Percentiles rank a stretch among this genome's conserved stretches.
These are phyloP conservation scores for Sphagnum magellanicum DNA, from an alignment of 228 moss, liverwort and hornwort genomes.

Conservation along the genomic window DNA sequence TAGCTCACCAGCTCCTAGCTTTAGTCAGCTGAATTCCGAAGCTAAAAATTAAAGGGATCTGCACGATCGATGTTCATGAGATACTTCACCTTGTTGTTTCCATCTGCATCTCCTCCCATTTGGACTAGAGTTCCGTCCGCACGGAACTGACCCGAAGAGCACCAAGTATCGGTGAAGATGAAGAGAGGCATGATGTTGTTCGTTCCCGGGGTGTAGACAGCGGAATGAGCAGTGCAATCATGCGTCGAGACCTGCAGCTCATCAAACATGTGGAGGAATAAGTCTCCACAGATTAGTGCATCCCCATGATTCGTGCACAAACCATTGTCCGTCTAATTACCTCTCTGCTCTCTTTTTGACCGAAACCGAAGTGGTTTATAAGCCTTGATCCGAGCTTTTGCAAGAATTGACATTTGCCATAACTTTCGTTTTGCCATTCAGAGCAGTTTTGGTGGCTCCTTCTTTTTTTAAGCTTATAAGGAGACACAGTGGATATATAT, in stretches of 20 bases:
- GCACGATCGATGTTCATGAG: too few species aligned
- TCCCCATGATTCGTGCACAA: too few species aligned
- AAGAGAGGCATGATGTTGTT: constrained; percentile 61
- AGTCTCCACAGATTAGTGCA: too few species aligned
- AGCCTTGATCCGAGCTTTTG: not conserved
- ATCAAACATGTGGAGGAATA: too few species aligned
- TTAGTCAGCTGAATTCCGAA: too few species aligned
- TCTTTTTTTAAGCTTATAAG: too few species aligned
- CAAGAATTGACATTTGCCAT: not conserved
- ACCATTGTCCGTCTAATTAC: too few species aligned
- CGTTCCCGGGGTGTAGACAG: constrained; percentile 45
- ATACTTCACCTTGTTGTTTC: constrained; percentile 27
- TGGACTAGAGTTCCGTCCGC: constrained; percentile 54
- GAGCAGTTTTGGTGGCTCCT: too few species aligned
- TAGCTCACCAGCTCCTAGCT: too few species aligned
- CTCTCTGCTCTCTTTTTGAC: too few species aligned
- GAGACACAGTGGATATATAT: not conserved
- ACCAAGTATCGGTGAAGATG: constrained; percentile 66
- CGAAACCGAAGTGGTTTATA: not conserved
- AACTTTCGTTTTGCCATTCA: not conserved
- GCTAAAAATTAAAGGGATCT: too few species aligned
- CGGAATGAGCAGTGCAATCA: constrained; percentile 79
- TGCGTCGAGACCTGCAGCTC: constrained; percentile 8
- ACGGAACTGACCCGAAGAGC: constrained; percentile 59
- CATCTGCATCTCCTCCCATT: constrained; percentile 71